phyloP scores from a whole-genome alignment of 306 rosid genomes.

The Fragaria ananassa region DNA sequence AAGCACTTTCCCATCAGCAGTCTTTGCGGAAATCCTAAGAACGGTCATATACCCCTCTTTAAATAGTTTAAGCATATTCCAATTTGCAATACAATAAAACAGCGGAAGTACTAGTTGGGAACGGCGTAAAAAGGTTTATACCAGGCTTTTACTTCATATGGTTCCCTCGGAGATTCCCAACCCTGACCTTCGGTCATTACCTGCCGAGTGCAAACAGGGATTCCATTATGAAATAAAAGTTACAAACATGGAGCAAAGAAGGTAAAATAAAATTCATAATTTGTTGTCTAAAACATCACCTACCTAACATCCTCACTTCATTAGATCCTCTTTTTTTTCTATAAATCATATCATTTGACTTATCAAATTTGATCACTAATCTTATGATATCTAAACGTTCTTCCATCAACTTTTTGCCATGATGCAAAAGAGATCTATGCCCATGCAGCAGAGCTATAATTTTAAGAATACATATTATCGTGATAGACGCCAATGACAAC shows the following conservation, averaged over 20 bases:
- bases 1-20: constrained; percentile 63
- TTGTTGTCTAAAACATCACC: neutral
- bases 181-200: constrained; percentile 80
- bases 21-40: constrained; percentile 80
- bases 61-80: constrained; percentile 21
- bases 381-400: neutral
- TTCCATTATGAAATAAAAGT: constrained; percentile 7
- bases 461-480: neutral
- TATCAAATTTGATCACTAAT: neutral
- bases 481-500: neutral
- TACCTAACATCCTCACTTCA: neutral
- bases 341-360: neutral
- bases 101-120: constrained; percentile 2
- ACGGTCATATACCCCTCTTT: constrained; percentile 32
- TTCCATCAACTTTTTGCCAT: neutral
- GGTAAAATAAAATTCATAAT: neutral
- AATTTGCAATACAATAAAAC: constrained; percentile 17
- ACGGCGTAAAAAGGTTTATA: constrained; percentile 31
- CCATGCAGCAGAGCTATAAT: neutral
- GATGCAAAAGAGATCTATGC: neutral
- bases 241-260: neutral
- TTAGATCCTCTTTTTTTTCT: neutral
- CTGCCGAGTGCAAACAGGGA: constrained; percentile 39
- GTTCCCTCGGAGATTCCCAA: constrained; percentile 98
- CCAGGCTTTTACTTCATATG: constrained; percentile 98